These are phyloP conservation scores for Stereocaulon alpinum DNA, from an alignment of 495 filamentous ascomycete species.

Conservation along the genomic window DNA sequence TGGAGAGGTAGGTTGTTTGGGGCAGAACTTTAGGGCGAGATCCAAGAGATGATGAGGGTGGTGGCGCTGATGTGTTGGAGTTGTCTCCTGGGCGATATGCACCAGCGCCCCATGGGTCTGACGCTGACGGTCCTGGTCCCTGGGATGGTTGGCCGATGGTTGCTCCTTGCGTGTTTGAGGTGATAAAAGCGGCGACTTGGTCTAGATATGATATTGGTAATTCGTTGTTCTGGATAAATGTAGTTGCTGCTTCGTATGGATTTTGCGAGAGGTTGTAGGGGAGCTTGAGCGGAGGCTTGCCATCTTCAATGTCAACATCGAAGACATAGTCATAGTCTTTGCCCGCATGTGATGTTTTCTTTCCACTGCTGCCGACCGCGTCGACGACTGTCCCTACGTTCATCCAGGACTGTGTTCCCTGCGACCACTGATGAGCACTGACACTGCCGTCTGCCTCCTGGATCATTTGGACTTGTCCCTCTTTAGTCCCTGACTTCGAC, in stretches of 20 bases:
- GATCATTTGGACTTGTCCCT: constrained; percentile 91
- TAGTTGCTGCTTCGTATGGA: constrained; percentile 83
- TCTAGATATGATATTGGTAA: constrained; percentile 84
- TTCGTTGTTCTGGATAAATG: constrained; percentile 85
- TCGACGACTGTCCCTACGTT: constrained; percentile 91
- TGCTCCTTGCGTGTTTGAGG: constrained; percentile 77
- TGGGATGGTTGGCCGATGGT: constrained; percentile 52
- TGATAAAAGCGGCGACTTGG: constrained; percentile 89
- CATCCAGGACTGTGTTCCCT: constrained; percentile 58
- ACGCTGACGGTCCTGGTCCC: constrained; percentile 31
- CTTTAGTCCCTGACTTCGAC: constrained; percentile 73
- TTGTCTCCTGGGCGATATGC: constrained; percentile 64
- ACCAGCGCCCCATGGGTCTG: constrained; percentile 71
- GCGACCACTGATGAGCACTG: constrained; percentile 73
- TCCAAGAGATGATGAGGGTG: constrained; percentile 26
- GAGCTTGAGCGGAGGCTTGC: constrained; percentile 84
- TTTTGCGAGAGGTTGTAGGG: constrained; percentile 90
- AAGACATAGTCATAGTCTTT: constrained; percentile 97
- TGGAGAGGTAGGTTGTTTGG: constrained; percentile 75
- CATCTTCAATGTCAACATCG: constrained; percentile 95
- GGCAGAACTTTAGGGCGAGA: constrained; percentile 57
- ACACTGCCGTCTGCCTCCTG: constrained; percentile 66
- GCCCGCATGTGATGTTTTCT: constrained; percentile 63
- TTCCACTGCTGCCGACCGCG: constrained; percentile 68
- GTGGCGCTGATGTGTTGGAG: constrained; percentile 24